Evolutionary conservation across 257 asterid species (phyloP).

Genomic region (Coffea eugenioides): DNA sequence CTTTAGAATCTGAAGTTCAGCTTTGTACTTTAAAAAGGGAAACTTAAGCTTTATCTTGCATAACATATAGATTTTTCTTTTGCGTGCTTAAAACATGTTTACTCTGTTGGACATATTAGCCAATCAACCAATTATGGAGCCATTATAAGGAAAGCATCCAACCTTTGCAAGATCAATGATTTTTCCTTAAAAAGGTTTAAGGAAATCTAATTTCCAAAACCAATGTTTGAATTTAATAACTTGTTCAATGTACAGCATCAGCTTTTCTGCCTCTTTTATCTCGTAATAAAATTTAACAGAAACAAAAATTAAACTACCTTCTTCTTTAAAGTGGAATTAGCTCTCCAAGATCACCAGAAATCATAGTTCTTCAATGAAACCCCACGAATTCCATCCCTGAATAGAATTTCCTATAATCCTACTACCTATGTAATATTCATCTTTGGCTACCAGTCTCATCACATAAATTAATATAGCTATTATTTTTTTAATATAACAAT

Average conservation of each 20-base stretch:
- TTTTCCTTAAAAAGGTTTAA: background rate
- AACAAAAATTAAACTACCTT: background rate
- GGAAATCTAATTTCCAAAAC: background rate
- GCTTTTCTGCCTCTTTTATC: background rate
- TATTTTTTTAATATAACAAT: no score
- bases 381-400: background rate
- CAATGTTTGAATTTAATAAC: no score
- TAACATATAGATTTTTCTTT: background rate
- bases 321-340: background rate
- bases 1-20: background rate
- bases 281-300: background rate
- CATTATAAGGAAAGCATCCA: background rate
- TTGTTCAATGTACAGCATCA: no score
- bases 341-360: background rate
- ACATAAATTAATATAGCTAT: no score
- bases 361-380: background rate
- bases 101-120: no score
- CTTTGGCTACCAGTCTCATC: no score
- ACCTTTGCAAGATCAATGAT: background rate
- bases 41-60: background rate
- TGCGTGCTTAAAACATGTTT: background rate
- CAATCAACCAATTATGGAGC: background rate
- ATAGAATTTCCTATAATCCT: background rate
- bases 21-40: background rate
- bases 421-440: background rate